Base-by-base conservation (phyloP, 345 rosid genomes). In the Dovyalis caffra region DNA sequence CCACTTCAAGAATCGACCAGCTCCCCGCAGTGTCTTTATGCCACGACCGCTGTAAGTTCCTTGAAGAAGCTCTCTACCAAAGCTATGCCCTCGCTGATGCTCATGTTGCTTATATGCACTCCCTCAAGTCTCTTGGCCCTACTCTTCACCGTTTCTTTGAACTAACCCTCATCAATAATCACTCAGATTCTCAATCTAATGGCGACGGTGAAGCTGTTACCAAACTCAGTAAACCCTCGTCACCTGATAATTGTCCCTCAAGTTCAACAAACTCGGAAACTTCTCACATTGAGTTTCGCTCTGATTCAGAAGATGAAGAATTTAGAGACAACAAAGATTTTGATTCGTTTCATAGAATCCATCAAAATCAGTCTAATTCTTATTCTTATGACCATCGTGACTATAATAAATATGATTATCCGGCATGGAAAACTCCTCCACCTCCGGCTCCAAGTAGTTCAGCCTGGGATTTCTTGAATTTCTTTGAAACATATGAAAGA, bases 391-490 rank as follows among this genome's bases (percentile, higher is more conserved):
- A 25, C 32, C 68, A 69, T 47, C 40, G 6, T 57, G 14, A 47
- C 61, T 43, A 61, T 47, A 51, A 77, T 23, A 25, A 38, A 45
- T 56, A 63, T 35, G 49, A 67, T 18, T 68, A 63, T 29, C 53
- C 63, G 3, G 28, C 71, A 1, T 78, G 81, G 81, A 82, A 61
- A 69, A 76, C 86, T 6, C 86, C 92, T 14, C 83, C 95, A 1
- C 92, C 94, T 14, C 75, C 89, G 8, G 74, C 83, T 15, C 84
- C 87, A 4, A 76, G 71, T 32, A 82, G 77, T 68, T 84, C 86
- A 70, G 69, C 81, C 5, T 91, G 96, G 96, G 93, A 89, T 77
- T 86, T 89, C 63, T 73, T 91, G 49, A 89, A 88, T 72, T 83
- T 91, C 75, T 89, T 89, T n/a, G 89, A 86, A 28, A 53, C 86